Conservation (phyloP, 169 alveolate genomes). For the Plasmodium gonderi region DNA sequence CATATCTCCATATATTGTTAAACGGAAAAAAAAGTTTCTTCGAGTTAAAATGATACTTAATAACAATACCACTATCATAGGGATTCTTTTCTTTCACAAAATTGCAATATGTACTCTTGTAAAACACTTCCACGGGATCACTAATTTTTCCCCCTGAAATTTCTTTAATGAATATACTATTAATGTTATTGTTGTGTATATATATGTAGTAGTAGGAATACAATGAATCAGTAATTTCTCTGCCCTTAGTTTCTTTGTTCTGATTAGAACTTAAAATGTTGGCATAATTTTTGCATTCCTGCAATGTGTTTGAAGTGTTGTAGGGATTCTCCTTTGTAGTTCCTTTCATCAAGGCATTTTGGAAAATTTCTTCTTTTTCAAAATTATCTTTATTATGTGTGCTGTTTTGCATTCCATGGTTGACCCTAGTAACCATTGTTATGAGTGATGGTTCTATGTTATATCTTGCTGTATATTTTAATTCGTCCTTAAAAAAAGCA, state of each 20-base stretch:
- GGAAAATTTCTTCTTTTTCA: background rate
- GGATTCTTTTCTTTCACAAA: conserved; percentile 9
- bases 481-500: conserved; percentile 2
- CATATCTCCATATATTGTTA: conserved; percentile 24
- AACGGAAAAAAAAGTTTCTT: conserved; percentile 47
- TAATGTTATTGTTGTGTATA: conserved; percentile 32
- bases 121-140: background rate
- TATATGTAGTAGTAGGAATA: conserved; percentile 47
- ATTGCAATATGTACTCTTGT: conserved; percentile 49
- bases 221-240: background rate
- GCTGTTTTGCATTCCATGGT: background rate
- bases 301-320: background rate
- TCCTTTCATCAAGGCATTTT: background rate
- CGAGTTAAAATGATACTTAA: conserved; percentile 24
- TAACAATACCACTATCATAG: background rate
- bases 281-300: background rate
- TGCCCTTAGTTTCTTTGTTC: background rate
- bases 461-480: background rate
- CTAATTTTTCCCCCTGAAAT: background rate
- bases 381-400: background rate
- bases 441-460: conserved; percentile 32
- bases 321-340: background rate
- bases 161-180: conserved; percentile 14
- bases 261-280: background rate
- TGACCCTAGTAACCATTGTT: conserved; percentile 24